Base-by-base conservation (phyloP, 73 alveolate species). In the Stentor coeruleus region DNA sequence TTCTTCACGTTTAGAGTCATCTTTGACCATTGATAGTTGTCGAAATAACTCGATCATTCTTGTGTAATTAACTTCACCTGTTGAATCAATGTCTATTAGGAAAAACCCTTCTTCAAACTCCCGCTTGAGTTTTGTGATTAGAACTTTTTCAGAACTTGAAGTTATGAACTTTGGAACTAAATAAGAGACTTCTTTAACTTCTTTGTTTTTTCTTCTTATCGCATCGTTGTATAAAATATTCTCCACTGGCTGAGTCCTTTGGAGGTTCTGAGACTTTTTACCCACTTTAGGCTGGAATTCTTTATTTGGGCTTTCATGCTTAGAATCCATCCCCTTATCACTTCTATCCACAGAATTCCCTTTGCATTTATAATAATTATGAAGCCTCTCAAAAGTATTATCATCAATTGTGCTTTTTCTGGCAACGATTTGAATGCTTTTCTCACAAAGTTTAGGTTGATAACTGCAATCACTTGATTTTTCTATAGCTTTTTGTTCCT, bases 181-280 rank as follows among this genome's bases (percentile, higher is more conserved):
- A 28, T 1, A 28, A 20, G 1, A 26, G 33, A 33, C 20, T 40
- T 28, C n/a, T 1, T 0, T 0, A 3, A 0, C 2, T 66, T 66
- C 33, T 66, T 33, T 37, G n/a, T 20, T 66, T 33, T 66, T 20
- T 20, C 79, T 66, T 66, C 37, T 20, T 6, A 49, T 66, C 0
- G 79, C n/a, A 11, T 20, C 37, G n/a, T 66, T 31, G 37, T 66
- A 66, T 20, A 66, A 31, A 66, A 20, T 37, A 26, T 20, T 31
- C 20, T 66, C 79, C 20, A 66, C 37, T 20, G 79, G 79, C 79
- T 66, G 42, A 40, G n/a, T 15, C 33, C 79, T 66, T 66, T 20
- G 2, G 33, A 66, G 36, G 37, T 31, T 66, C 39, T 66, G n/a
- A 2, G 74, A 39, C 2, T 66, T 66, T 31, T 20, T 20, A 2